These are phyloP conservation scores for Polygonum maritimum DNA, from an alignment of 148 eudicot species.

Conservation along the genomic window DNA sequence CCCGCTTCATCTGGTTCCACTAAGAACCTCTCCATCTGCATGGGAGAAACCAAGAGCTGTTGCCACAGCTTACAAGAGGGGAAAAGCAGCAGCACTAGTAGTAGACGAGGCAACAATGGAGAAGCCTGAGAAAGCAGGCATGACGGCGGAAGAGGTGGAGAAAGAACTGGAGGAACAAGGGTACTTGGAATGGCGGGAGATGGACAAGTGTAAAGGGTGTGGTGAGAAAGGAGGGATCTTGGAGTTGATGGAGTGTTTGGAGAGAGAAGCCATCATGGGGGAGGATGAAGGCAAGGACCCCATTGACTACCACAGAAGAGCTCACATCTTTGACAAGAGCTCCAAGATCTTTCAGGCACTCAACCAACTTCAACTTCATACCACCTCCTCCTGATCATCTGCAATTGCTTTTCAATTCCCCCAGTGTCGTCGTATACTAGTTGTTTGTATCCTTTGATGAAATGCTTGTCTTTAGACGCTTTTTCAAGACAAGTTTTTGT, in stretches of 20 bases:
- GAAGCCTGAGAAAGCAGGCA: neutral
- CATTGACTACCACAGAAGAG: slow-evolving; percentile 57
- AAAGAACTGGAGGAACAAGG: slow-evolving; percentile 26
- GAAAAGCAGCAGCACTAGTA: neutral
- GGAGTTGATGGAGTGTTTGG: slow-evolving; percentile 69
- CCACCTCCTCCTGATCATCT: neutral
- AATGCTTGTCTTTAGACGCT: no score
- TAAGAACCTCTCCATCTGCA: neutral
- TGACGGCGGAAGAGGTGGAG: slow-evolving; percentile 13
- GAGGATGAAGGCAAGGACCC: slow-evolving; percentile 58
- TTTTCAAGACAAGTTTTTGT: no score
- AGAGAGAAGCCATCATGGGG: slow-evolving; percentile 78
- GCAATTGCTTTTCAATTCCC: neutral
- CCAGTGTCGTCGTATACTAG: no score
- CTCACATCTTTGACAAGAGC: slow-evolving; percentile 57
- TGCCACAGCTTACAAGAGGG: neutral
- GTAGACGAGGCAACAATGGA: neutral
- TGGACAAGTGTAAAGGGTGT: slow-evolving; percentile 16
- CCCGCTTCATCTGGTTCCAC: neutral
- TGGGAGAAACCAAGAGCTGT: neutral
- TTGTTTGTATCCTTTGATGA: no score
- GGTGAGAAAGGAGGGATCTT: slow-evolving; percentile 24
- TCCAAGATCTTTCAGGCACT: slow-evolving; percentile 66
- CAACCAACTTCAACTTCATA: slow-evolving; percentile 21
- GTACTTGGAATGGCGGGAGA: slow-evolving; percentile 27